Evolutionary conservation across 306 rosid genomes (phyloP), one percentile per base, ranked within the genome.

Genomic region (Prunus dulcis): DNA sequence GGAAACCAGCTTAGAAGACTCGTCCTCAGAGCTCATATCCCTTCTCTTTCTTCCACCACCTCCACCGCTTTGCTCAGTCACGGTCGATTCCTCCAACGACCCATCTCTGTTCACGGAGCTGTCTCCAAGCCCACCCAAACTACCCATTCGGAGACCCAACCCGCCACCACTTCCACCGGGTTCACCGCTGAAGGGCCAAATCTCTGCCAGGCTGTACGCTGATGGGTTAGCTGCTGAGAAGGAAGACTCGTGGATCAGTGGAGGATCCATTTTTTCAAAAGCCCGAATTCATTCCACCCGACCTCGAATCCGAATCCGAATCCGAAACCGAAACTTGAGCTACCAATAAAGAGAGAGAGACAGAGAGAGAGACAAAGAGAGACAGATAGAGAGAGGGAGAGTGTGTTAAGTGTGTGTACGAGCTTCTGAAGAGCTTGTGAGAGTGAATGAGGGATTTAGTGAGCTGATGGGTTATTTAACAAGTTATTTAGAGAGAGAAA

Each of bases 151-250:
- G 65, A 84, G 90, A 45, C 90, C 91, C 86, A 84, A 80, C 22
- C 84, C 74, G 8, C 76, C 73, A 0, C 43, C 79, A 0, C 69
- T 74, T 11, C 25, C 6, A 5, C 66, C 83, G 1, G 79, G 52
- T 43, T 82, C 87, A 18, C 83, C 78, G 2, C 80, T 77, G 13
- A 84, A 75, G 1, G 96, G 92, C 98, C 98, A 95, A 89, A 95
- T 88, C 83, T 88, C 95, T 2, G 90, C 93, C 74, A 95, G 80
- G 80, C 86, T 76, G 80, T 87, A 93, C 4, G 96, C 77, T 12
- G 96, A 86, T 20, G 90, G 92, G 71, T 93, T 90, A 4, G 92
- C 85, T 2, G 91, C 83, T 18, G 97, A 90, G 89, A 90, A 95
- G 46, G 93, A 86, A 6, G 93, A 86, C 64, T 92, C 97, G 73